Conservation (phyloP, 257 asterid genomes). For the Fraxinus excelsior region DNA sequence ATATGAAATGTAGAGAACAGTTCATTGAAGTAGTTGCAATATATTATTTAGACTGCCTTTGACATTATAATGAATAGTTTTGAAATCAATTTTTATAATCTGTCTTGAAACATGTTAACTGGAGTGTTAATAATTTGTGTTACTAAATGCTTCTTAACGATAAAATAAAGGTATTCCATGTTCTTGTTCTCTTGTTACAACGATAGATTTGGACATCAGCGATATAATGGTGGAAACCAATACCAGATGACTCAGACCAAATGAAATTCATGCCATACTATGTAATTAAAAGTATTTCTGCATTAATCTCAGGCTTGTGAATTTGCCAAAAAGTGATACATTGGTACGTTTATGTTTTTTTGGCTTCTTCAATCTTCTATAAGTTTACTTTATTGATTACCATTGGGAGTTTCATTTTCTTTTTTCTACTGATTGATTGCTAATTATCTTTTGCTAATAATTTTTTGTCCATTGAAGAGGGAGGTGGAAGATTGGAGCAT, state of each 20-base stretch:
- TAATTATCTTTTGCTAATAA: not conserved
- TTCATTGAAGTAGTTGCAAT: conserved; percentile 13
- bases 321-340: conserved; percentile 74
- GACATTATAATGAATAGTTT: conserved; percentile 2
- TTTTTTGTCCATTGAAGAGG: conserved; percentile 51
- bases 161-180: too few species aligned
- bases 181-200: not conserved
- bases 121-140: conserved; percentile 2
- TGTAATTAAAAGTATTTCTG: conserved; percentile 55
- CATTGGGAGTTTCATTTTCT: not conserved
- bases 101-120: not conserved
- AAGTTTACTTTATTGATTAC: not conserved
- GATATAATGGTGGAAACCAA: too few species aligned
- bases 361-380: not conserved
- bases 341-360: conserved; percentile 22
- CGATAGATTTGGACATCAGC: too few species aligned
- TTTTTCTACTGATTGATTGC: conserved; percentile 8
- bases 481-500: conserved; percentile 37
- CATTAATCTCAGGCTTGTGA: conserved; percentile 82
- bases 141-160: too few species aligned
- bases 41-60: conserved; percentile 10
- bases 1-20: not conserved
- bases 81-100: not conserved
- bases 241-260: conserved; percentile 69
- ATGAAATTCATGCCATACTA: conserved; percentile 53